Evolutionary conservation across 257 asterid species (phyloP), one percentile per base, ranked within the genome.

Genomic region (Leptodermis oblonga): DNA sequence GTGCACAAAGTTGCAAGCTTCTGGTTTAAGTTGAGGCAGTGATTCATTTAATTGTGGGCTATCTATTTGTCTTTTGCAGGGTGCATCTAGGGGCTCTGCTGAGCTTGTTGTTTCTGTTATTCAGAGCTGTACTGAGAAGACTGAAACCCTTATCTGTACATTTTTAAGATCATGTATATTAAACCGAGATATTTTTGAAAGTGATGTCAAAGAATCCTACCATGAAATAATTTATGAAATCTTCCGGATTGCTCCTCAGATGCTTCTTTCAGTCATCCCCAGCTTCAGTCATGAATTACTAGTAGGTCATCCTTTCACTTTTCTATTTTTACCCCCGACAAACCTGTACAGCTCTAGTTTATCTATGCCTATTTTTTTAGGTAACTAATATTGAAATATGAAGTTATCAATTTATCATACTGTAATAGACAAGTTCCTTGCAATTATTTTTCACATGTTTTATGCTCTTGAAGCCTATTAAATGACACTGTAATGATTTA

Each of bases 81-180:
- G 78, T 76, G 83, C 74, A 76, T 71, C 82, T 58, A 28, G 82
- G 68, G 82, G 87, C 84, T 78, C 95, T 58, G 81, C 76, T 73
- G 85, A 69, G 73, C 92, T 92, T 65, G 96, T 96, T 60, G 84
- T 76, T 72, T 81, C 87, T 72, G 86, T 89, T 70, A 69, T 92
- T 72, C 84, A 84, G 76, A 84, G 66, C 69, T 82, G 83, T 73
- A 82, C 84, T 9, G 85, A 76, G 76, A 86, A 81, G 84, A 80
- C 83, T 67, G 88, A 84, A 83, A 74, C 63, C 70, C 66, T 34
- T 48, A 67, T 89, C 60, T 76, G 83, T 76, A 83, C 78, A 73
- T 90, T 92, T 84, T 79, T 92, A 77, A 83, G 79, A 69, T 83
- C 94, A 45, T 92, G 98, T 76, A 92, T 92, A 82, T 77, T 83